A percentile compares a stretch with the other conserved stretches of the same genome.
Evolutionary conservation across 2,329 filamentous ascomycete genomes (phyloP).

Genomic region (Tolypocladium amazonense): DNA sequence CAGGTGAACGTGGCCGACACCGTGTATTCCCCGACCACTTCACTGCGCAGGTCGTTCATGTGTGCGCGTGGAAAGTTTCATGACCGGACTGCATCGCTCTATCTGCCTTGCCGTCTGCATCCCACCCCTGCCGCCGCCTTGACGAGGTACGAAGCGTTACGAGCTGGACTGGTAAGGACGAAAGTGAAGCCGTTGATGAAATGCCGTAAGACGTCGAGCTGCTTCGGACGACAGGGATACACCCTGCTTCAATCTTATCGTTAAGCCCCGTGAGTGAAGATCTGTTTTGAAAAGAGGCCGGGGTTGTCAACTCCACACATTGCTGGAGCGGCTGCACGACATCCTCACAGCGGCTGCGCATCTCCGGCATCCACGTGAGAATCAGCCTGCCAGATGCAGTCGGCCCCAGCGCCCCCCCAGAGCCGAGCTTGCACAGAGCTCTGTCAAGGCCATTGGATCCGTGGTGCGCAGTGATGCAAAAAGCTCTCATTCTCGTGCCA

Average conservation of each 20-base stretch:
- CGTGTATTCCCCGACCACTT: neutral
- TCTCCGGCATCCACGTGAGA: neutral
- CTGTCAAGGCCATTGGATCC: neutral
- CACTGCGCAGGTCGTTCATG: neutral
- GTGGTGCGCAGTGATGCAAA: neutral
- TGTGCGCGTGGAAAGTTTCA: neutral
- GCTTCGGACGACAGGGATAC: neutral
- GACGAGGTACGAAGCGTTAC: neutral
- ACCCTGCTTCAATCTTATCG: neutral
- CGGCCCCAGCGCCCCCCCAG: neutral
- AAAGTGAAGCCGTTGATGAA: neutral
- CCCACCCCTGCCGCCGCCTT: neutral
- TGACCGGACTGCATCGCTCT: neutral
- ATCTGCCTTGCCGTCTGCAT: neutral
- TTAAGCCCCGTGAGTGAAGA: neutral
- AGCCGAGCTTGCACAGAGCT: neutral
- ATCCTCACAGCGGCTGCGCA: neutral
- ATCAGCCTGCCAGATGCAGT: neutral
- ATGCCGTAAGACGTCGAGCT: neutral
- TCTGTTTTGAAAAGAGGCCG: neutral
- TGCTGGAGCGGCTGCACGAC: neutral
- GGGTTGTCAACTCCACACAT: neutral
- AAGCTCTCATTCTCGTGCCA: neutral
- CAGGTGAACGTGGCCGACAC: neutral
- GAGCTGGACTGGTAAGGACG: neutral